Evolutionary conservation across 768 basidiomycete species (phyloP), one percentile per base, ranked within the genome.

Genomic region (Leccinum disarticulatum): DNA sequence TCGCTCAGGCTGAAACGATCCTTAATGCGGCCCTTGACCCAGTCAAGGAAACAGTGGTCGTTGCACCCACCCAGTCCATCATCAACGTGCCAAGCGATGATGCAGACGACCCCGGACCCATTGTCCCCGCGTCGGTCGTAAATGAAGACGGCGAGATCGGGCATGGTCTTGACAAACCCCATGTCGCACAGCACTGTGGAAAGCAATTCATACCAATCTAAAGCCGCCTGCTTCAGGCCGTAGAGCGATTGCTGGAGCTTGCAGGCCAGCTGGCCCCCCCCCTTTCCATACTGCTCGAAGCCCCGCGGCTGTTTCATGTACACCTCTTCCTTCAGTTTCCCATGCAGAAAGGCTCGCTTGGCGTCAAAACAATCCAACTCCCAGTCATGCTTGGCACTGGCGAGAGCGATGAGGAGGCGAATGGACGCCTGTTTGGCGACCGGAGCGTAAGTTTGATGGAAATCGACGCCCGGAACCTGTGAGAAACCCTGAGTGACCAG

Each of bases 271-370:
- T 30, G 33, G 4, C 10, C 25, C 22, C 59, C 48, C 0, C n/a
- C 36, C 2, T 5, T 28, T 27, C 38, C 30, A 28, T 15, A 50
- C 31, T 70, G 68, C 9, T 71, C 51, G 51, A 72, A 78, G 0
- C 73, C 70, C 0, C 59, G 58, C 0, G 78, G 79, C 60, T 79
- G 76, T 7, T 58, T 47, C 73, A 80, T 77, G 48, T 75, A 80
- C 0, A 81, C 74, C 0, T 30, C 52, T 22, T 65, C 64, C 3
- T 49, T 38, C 0, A 65, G 35, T 9, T 56, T 58, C 1, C 64
- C 57, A 17, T 59, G 54, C 1, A 65, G 43, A 3, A 60, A 60
- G 0, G 58, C 49, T 0, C 41, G 2, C 17, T 61, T 64, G 2
- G 55, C 55, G 17, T 65, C 50, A 2, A 62, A 57, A 9, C 58